These are phyloP conservation scores for Verbena officinalis DNA, from an alignment of 257 asterid genomes.

Conservation along the genomic window DNA sequence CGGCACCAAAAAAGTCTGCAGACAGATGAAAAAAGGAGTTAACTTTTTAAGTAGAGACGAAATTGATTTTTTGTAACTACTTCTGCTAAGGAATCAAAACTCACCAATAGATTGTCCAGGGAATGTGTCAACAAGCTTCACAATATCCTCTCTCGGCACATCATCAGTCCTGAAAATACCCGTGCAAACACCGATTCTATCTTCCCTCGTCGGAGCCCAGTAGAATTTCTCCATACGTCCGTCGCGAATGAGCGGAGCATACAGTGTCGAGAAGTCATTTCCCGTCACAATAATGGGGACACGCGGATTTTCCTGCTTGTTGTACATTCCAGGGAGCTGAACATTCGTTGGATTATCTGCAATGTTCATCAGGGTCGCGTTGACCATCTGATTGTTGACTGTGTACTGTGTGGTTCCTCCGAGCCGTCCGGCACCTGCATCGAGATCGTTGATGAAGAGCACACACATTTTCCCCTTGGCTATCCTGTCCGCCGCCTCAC, in stretches of 20 bases:
- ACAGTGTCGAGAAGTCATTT: constrained; percentile 57
- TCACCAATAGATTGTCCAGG: constrained; percentile 60
- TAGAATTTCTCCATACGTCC: constrained; percentile 65
- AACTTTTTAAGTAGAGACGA: too few species aligned
- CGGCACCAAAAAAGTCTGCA: constrained; percentile 59
- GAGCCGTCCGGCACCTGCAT: constrained; percentile 58
- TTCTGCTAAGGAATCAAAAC: not conserved
- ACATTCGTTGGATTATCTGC: constrained; percentile 61
- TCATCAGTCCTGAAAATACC: constrained; percentile 49
- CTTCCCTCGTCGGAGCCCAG: constrained; percentile 59
- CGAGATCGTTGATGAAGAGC: constrained; percentile 60
- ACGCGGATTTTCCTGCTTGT: constrained; percentile 52
- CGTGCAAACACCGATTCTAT: constrained; percentile 49
- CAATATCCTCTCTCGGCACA: constrained; percentile 31
- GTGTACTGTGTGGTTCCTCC: constrained; percentile 63
- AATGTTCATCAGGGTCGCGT: constrained; percentile 62
- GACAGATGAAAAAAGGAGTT: not conserved
- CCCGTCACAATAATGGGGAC: constrained; percentile 56
- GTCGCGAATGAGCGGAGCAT: constrained; percentile 62
- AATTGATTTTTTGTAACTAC: too few species aligned
- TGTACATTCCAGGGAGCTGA: constrained; percentile 66
- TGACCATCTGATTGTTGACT: constrained; percentile 65
- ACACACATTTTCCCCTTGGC: constrained; percentile 52
- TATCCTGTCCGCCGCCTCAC: constrained; percentile 59
- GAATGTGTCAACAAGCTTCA: constrained; percentile 44